phyloP scores from a whole-genome alignment of 2,329 filamentous ascomycete species.

The Mariannaea sp. region DNA sequence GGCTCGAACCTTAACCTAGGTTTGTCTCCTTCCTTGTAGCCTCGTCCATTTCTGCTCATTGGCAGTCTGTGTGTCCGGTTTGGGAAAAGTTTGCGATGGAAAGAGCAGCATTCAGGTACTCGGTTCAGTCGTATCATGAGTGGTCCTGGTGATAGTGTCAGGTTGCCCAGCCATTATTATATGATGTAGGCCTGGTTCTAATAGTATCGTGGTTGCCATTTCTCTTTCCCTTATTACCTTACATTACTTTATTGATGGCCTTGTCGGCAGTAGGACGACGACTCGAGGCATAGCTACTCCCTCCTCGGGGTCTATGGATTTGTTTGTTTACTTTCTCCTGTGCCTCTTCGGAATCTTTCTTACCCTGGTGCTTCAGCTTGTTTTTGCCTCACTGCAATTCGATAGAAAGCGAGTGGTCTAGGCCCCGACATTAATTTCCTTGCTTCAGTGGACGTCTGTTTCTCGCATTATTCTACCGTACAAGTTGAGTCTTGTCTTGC shows the following conservation, averaged over 20 bases:
- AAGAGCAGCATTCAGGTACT: background rate
- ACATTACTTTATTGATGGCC: background rate
- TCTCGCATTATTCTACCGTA: slow-evolving; percentile 12
- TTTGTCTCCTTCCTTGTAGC: background rate
- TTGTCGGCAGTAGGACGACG: too few species aligned
- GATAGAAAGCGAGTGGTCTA: too few species aligned
- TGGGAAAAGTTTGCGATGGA: background rate
- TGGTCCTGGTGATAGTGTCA: background rate
- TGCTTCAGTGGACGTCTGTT: background rate
- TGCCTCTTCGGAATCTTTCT: background rate
- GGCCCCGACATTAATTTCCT: slow-evolving; percentile 1
- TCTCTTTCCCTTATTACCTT: background rate
- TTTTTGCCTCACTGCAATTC: too few species aligned
- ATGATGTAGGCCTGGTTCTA: background rate
- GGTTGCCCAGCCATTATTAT: background rate
- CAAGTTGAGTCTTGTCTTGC: too few species aligned
- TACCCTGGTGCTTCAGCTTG: background rate
- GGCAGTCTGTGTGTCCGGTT: background rate
- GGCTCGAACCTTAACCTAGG: background rate
- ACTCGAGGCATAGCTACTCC: background rate
- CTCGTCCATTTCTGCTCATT: background rate
- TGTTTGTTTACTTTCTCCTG: background rate
- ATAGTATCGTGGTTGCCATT: too few species aligned
- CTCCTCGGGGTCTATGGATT: background rate
- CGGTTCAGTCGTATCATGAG: background rate